Base-by-base conservation (phyloP, 495 filamentous ascomycete species). In the Podospora fimiseda region DNA sequence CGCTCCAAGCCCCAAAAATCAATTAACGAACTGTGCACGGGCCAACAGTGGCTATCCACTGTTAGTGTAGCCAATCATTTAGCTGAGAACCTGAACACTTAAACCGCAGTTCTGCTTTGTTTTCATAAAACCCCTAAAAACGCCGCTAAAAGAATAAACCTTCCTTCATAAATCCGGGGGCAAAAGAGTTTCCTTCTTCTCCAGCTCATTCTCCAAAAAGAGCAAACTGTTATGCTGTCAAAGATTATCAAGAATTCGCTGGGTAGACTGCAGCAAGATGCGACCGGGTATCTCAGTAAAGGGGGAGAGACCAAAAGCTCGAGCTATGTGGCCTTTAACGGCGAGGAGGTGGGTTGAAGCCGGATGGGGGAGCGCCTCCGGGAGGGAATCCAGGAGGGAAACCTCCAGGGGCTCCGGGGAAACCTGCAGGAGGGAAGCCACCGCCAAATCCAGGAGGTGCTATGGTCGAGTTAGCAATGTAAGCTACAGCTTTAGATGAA, bases 261-360 rank as follows among this genome's bases (percentile, higher is more conserved):
- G 23, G 38, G 42, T 41, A 51, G 45, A 43, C 41, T 48, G 24
- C 45, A 56, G 22, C 42, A 15, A 50, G 19, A 19, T 42, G 18
- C 40, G 43, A 40, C 41, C 33, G 30, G 18, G 58, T 48, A 55
- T 60, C 60, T 61, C 42, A 52, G 27, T 48, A 5, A 39, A 48
- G 30, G 15, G n/a, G n/a, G n/a, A n/a, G 59, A 61, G 41, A 58
- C 53, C 52, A 53, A 56, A 48, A 51, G 46, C 45, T 52, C 53
- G 27, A 33, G 27, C 27, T 11, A 33, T 33, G 27, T n/a, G 27
- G 21, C 16, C n/a, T 70, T 81, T 77, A 88, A 72, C 87, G 74
- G 57, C 88, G 82, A 46, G 80, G 69, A 3, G 74, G 83, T 56
- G 73, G 73, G 56, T 78, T 75, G 60, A 91, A 93, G 19, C 89